Evolutionary conservation across 2,329 filamentous ascomycete species (phyloP), one percentile per base, ranked within the genome.

Genomic region (Xylaria sp.): DNA sequence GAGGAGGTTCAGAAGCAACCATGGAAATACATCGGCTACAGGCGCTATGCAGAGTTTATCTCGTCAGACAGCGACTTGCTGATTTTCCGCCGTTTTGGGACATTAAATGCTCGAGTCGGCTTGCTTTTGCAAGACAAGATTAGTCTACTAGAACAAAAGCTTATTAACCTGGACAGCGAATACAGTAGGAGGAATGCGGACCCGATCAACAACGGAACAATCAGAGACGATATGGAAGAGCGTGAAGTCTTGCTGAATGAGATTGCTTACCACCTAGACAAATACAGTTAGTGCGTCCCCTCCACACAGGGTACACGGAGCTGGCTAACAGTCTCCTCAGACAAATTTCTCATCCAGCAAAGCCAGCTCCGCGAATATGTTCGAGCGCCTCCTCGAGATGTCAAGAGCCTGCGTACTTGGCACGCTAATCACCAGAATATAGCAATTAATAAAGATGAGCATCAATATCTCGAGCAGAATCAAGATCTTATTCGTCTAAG

Each of bases 71-170:
- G 73, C 17, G 78, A 78, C 50, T 72, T 78, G n/a, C 69, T 74
- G 24, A 73, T 81, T 7, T 73, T 81, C 3, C 74, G 79, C 5
- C 74, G 78, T 12, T 81, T 82, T 56, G 71, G 72, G 7, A 61
- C 71, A 0, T 69, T 80, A 0, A 80, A 79, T 50, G 66, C 69
- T 6, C 69, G 79, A 36, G 65, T 79, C 12, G 67, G 76, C 0
- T 70, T 81, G 4, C 70, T 71, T 1, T 71, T 81, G 2, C 79
- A 82, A 66, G 79, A 81, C 39, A 70, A 79, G 51, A 69, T 81
- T 1, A 72, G 71, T 0, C 69, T 60, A 0, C 56, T 81, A 0
- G 79, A 81, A 65, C 63, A 77, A 7, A 57, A 76, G 11, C 71
- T 81, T 0, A n/a, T 65, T 0, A 56, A 70, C 6, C 24, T 80